phyloP scores from a whole-genome alignment of 345 rosid genomes.

The Schrenkiella parvula region DNA sequence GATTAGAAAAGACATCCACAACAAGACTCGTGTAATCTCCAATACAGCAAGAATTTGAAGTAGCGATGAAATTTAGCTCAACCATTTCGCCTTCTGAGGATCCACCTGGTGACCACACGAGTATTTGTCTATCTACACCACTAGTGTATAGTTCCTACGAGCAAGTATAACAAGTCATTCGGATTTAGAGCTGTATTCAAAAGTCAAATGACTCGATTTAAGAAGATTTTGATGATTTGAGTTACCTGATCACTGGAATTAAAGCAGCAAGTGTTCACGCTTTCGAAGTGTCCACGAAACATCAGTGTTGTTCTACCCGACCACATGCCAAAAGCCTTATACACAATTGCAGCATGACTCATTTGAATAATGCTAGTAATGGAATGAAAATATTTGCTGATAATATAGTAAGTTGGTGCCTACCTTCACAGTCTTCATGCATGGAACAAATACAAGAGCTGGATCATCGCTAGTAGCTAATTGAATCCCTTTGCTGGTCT shows the following conservation, averaged over 20 bases:
- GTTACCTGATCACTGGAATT: slow-evolving; percentile 76
- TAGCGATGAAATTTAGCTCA: not conserved
- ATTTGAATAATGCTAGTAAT: not conserved
- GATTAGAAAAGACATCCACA: slow-evolving; percentile 5
- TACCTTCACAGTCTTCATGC: slow-evolving; percentile 79
- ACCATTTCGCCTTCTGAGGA: slow-evolving; percentile 40
- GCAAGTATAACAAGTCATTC: slow-evolving; percentile 4
- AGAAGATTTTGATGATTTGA: not conserved
- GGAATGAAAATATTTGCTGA: not conserved
- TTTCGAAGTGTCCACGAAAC: slow-evolving; percentile 84
- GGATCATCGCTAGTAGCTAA: slow-evolving; percentile 64
- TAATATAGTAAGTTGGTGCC: slow-evolving; percentile 17
- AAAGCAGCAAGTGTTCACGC: slow-evolving; percentile 76
- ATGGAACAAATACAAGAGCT: slow-evolving; percentile 73
- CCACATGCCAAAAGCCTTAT: slow-evolving; percentile 80
- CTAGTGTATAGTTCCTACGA: slow-evolving; percentile 82
- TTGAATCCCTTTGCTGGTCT: slow-evolving; percentile 67
- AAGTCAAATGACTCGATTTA: not conserved
- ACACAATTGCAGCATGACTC: slow-evolving; percentile 15
- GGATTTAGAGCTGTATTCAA: not conserved
- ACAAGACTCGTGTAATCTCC: not conserved
- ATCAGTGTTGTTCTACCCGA: slow-evolving; percentile 56
- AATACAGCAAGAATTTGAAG: not conserved
- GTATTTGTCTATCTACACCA: slow-evolving; percentile 75
- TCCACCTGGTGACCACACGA: slow-evolving; percentile 78